phyloP scores from a whole-genome alignment of 2,329 filamentous ascomycete species.

The Talaromyces funiculosus region DNA sequence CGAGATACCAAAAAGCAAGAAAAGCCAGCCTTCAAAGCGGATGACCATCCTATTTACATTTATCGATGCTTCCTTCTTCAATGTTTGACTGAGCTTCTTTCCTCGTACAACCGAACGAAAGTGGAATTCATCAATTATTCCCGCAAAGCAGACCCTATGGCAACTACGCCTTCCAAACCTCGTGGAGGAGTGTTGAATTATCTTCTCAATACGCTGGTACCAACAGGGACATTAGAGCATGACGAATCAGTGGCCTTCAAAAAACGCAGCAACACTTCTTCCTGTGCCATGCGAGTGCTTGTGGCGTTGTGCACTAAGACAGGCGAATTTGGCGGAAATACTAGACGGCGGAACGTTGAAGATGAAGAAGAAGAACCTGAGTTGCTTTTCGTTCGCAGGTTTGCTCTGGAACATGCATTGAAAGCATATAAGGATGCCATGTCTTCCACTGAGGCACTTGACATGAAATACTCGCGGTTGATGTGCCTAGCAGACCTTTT shows the following conservation, averaged over 20 bases:
- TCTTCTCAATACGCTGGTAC: constrained; percentile 72
- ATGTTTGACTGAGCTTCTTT: constrained; percentile 81
- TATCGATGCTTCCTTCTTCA: constrained; percentile 94
- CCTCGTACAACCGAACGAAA: constrained; percentile 90
- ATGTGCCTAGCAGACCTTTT: constrained; percentile 86
- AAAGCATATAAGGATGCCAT: constrained; percentile 88
- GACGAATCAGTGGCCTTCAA: constrained; percentile 71
- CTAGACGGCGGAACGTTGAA: constrained; percentile 46
- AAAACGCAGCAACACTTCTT: constrained; percentile 79
- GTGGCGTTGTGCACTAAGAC: constrained; percentile 86
- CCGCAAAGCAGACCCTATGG: constrained; percentile 75
- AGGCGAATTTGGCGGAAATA: constrained; percentile 63
- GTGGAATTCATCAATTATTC: constrained; percentile 99
- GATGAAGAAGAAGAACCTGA: constrained; percentile 39
- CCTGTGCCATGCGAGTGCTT: constrained; percentile 78
- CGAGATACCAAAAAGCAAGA: constrained; percentile 55
- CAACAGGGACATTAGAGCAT: constrained; percentile 60
- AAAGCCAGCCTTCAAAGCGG: constrained; percentile 77
- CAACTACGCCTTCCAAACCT: constrained; percentile 86
- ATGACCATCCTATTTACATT: constrained; percentile 92
- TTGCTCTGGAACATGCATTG: constrained; percentile 87
- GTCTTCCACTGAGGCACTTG: constrained; percentile 69
- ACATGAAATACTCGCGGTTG: constrained; percentile 81
- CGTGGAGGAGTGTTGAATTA: constrained; percentile 91
- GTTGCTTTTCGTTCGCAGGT: constrained; percentile 85